phyloP scores from a whole-genome alignment of 2,329 filamentous ascomycete genomes.

The Aspergillus neoniger region DNA sequence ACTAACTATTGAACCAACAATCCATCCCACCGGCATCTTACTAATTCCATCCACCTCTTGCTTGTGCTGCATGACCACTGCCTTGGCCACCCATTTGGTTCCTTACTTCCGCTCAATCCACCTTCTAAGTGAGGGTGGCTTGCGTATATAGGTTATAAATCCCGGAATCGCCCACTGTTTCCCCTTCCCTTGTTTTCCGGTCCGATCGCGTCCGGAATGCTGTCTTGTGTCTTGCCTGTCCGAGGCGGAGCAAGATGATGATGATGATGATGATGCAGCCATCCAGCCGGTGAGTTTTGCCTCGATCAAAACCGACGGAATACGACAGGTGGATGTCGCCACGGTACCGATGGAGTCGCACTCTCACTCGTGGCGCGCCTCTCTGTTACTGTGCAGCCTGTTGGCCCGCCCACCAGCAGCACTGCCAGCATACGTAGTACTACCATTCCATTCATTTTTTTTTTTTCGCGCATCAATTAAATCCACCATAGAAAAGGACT shows the following conservation, averaged over 20 bases:
- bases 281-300: neutral
- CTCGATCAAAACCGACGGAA: neutral
- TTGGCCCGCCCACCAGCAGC: neutral
- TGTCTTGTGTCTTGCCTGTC: neutral
- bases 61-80: neutral
- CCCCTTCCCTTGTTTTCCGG: neutral
- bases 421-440: neutral
- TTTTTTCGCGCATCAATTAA: neutral
- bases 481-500: neutral
- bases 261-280: neutral
- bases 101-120: neutral
- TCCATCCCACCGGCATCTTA: neutral
- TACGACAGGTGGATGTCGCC: slow-evolving; percentile 1
- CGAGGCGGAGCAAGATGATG: neutral
- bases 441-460: neutral
- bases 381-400: neutral
- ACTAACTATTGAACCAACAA: too few species aligned
- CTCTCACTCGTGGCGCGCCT: neutral
- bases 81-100: neutral
- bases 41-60: neutral
- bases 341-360: neutral
- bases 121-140: neutral
- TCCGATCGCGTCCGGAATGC: neutral
- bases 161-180: neutral
- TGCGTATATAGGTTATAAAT: neutral